A percentile compares a stretch with the other conserved stretches of the same genome.
These are phyloP conservation scores for Brettanomyces bruxellensis DNA, from an alignment of 805 yeast genomes.

Conservation along the genomic window DNA sequence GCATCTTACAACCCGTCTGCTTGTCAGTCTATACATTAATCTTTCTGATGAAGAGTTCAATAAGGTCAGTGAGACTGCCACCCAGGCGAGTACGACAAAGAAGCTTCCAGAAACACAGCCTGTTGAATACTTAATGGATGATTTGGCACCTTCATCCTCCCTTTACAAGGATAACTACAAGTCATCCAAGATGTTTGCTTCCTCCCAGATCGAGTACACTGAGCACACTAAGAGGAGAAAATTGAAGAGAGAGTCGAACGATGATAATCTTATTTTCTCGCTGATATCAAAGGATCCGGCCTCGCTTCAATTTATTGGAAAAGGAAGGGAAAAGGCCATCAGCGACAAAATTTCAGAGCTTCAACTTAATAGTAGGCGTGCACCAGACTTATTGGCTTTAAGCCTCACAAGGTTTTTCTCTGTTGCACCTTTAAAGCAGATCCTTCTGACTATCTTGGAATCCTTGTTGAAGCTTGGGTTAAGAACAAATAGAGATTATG, in stretches of 20 bases:
- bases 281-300: slow-evolving; percentile 43
- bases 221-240: slow-evolving; percentile 28
- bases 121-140: slow-evolving; percentile 29
- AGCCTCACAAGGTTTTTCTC: slow-evolving; percentile 47
- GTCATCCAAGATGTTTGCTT: slow-evolving; percentile 19
- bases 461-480: slow-evolving; percentile 36
- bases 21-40: slow-evolving; percentile 44
- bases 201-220: slow-evolving; percentile 34
- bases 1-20: slow-evolving; percentile 38
- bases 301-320: slow-evolving; percentile 32
- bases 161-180: slow-evolving; percentile 17
- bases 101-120: slow-evolving; percentile 38
- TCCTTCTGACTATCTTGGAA: slow-evolving; percentile 32
- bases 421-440: slow-evolving; percentile 30
- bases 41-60: slow-evolving; percentile 39
- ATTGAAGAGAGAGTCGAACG: slow-evolving; percentile 14
- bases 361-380: slow-evolving; percentile 8
- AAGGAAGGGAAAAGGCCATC: slow-evolving; percentile 15
- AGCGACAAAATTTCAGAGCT: slow-evolving; percentile 14
- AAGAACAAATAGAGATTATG: slow-evolving; percentile 12
- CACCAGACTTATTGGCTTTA: slow-evolving; percentile 27
- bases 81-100: background rate
- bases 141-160: slow-evolving; percentile 10
- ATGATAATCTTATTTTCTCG: slow-evolving; percentile 24
- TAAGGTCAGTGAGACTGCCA: slow-evolving; percentile 16